Evolutionary conservation across 1,139 yeast species (phyloP), one percentile per base, ranked within the genome.

Genomic region (Yamadazyma diospyri): DNA sequence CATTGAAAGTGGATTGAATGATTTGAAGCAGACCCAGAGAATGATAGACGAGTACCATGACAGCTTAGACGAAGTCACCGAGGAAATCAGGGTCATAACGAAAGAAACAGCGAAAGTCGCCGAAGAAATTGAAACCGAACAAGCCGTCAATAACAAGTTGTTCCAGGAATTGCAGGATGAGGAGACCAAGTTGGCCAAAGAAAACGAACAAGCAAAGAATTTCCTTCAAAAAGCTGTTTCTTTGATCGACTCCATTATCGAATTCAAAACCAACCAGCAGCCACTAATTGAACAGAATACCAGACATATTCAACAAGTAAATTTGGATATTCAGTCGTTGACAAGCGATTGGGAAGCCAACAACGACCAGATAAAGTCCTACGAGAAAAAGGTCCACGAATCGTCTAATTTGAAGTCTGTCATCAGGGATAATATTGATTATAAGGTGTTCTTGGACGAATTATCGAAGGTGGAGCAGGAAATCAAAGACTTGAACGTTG

Each of bases 1-100:
- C 36, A 56, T 80, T 31, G 84, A 80, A 43, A 65, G 61, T 30
- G 55, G 73, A 1, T 54, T 75, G 11, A 52, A 70, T 27, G 79
- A 78, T 29, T 41, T 53, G 4, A 57, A 47, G 22, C 58, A 44
- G 29, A 35, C 45, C 15, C 48, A 46, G 29, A 39, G 32, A 7
- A 37, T 46, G 8, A 43, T 56, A 1, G 28, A 35, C 12, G 62
- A 56, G 15, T 38, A 45, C 16, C 48, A 57, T 27, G 38, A 29
- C 4, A 37, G 43, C 9, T 33, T 47, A 6, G 33, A 23, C 14
- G 43, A 37, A 10, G 39, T 46, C 23, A 40, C 41, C 33, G 25
- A 25, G 4, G 47, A 50, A 23, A 32, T 47, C 10, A 34, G 40
- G n/a, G 45, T 40, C 10, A 38, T 46, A 2, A 48, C 43, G 10